Base-by-base conservation (phyloP, 2,329 filamentous ascomycete species). In the Talaromyces albobiverticillius region DNA sequence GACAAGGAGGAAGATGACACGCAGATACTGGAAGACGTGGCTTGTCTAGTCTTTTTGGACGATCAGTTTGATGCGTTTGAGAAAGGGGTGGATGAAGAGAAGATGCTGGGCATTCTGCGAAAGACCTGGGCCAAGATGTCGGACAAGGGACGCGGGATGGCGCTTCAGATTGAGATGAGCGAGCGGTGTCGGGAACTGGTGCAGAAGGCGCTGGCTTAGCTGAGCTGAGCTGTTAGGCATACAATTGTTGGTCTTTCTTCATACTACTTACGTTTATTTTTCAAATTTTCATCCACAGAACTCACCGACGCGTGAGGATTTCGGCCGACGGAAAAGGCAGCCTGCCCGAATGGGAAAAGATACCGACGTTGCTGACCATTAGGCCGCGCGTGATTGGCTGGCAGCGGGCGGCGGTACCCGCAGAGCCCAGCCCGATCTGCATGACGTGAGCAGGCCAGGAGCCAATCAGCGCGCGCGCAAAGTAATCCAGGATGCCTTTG, bases 31-130 rank as follows among this genome's bases (percentile, higher is more conserved):
- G 90, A 95, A 75, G 90, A 95, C 72, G 88, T 90, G 43, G 90
- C 90, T 3, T 95, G 90, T 67, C 73, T 95, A 53, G 90, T 95
- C 25, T 95, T 95, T 68, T 73, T 95, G 60, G 90, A 94, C 67
- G 89, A 93, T 67, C 88, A 94, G 67, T 88, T 95, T 59, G 90
- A 92, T 63, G 82, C 81, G 48, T 95, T 94, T 71, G 87, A 90
- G 76, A 79, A 80, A 66, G 79, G 29, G 0, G 34, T 82, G 25
- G 87, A 90, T 64, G 88, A 93, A 72, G 86, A 84, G 48, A 95
- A 94, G 79, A 84, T 90, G 56, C 68, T 93, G 18, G 75, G 73
- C 16, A 89, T 90, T 60, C 67, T 90, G 67, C 75, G 76, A 61
- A 90, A 90, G 80, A 89, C 87, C 13, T 90, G 87, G 87, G 83